Percentiles rank a stretch among this genome's conserved stretches.
These are phyloP conservation scores for Coprinopsis strossmayeri DNA, from an alignment of 768 basidiomycete species.

Conservation along the genomic window DNA sequence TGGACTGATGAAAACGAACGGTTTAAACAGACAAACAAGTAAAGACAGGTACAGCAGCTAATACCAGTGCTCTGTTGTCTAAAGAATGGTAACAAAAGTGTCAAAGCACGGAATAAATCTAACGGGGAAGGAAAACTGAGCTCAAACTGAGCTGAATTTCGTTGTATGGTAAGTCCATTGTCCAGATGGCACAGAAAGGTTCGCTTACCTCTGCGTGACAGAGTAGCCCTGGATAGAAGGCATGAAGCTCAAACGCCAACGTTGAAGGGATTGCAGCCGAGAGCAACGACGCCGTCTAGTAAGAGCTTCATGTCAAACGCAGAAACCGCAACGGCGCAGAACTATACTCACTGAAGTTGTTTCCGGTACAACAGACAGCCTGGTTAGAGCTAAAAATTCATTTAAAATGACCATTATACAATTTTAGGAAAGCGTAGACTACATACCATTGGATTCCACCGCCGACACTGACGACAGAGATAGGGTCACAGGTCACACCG, in stretches of 20 bases:
- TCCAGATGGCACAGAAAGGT: too few relatives aligned
- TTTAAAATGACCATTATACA: too few relatives aligned
- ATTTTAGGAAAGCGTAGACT: background rate
- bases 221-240: background rate
- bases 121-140: too few relatives aligned
- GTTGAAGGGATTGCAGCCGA: slow-evolving; percentile 24
- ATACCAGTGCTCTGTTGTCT: too few relatives aligned
- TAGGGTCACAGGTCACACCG: slow-evolving; percentile 18
- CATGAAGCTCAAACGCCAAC: slow-evolving; percentile 15
- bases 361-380: slow-evolving; percentile 20
- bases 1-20: too few relatives aligned
- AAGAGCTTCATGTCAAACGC: background rate
- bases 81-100: too few relatives aligned
- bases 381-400: slow-evolving; percentile 8
- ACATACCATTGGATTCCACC: slow-evolving; percentile 14
- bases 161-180: too few relatives aligned
- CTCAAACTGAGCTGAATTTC: too few relatives aligned
- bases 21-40: too few relatives aligned
- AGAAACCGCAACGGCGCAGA: background rate
- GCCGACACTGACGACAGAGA: slow-evolving; percentile 17
- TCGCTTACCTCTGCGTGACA: too few relatives aligned
- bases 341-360: slow-evolving; percentile 19
- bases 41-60: too few relatives aligned
- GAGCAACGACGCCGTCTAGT: slow-evolving; percentile 18
- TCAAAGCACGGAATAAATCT: too few relatives aligned